phyloP scores from a whole-genome alignment of 2,329 filamentous ascomycete species.

The Monilinia laxa region DNA sequence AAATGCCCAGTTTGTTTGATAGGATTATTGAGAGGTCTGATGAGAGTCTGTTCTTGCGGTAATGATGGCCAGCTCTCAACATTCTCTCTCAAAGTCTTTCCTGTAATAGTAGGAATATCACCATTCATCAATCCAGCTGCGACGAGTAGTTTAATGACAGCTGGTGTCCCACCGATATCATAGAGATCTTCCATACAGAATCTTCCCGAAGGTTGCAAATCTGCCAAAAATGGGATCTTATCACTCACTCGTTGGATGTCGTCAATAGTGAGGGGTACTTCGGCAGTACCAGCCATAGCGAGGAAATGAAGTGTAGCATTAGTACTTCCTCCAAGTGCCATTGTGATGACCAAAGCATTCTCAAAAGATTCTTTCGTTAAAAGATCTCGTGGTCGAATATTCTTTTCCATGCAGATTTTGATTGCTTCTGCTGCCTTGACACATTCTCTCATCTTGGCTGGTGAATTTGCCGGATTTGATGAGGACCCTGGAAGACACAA shows the following conservation, averaged over 20 bases:
- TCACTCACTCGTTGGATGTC: constrained; percentile 67
- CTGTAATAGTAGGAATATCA: constrained; percentile 76
- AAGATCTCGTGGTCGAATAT: constrained; percentile 67
- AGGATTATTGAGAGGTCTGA: constrained; percentile 71
- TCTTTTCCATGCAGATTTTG: constrained; percentile 65
- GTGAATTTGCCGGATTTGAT: constrained; percentile 65
- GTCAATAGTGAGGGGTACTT: constrained; percentile 47
- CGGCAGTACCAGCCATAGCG: constrained; percentile 69
- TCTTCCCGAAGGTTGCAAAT: constrained; percentile 73
- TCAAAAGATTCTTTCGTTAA: constrained; percentile 68
- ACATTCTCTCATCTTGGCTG: constrained; percentile 71
- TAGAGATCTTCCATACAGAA: constrained; percentile 89
- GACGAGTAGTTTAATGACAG: constrained; percentile 82
- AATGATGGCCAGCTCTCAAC: constrained; percentile 74
- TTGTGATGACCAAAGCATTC: constrained; percentile 71
- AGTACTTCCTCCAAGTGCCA: constrained; percentile 69
- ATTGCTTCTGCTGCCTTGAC: constrained; percentile 67
- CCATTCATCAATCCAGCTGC: constrained; percentile 75
- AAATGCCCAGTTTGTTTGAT: constrained; percentile 85
- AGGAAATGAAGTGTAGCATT: constrained; percentile 71
- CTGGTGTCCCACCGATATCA: constrained; percentile 79
- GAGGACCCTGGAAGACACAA: constrained; percentile 67
- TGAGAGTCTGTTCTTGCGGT: constrained; percentile 77
- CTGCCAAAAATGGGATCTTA: constrained; percentile 69
- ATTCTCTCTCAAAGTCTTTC: constrained; percentile 80